These are phyloP conservation scores for Gonapodya sp. DNA, from an alignment of 192 early-diverging fungal genomes.

Conservation along the genomic window DNA sequence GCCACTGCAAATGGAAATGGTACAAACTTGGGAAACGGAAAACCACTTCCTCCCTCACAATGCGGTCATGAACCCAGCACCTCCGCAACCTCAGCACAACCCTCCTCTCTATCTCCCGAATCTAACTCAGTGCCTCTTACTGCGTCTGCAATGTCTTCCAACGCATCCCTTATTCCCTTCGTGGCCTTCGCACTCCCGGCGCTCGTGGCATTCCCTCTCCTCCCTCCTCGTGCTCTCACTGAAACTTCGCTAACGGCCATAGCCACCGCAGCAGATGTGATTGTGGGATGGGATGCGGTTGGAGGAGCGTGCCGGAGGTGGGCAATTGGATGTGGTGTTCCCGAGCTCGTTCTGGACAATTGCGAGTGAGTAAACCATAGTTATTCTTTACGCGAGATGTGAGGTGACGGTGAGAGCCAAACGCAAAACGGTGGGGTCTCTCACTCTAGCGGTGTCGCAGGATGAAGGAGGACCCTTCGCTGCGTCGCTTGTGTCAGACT, in stretches of 20 bases:
- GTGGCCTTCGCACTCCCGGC: not conserved
- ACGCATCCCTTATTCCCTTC: too few relatives aligned
- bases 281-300: not conserved
- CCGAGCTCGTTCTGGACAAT: not conserved
- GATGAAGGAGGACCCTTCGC: too few relatives aligned
- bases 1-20: too few relatives aligned
- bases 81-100: not conserved
- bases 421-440: too few relatives aligned
- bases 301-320: not conserved
- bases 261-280: not conserved
- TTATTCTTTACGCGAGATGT: too few relatives aligned
- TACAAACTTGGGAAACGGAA: too few relatives aligned
- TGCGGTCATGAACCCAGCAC: not conserved
- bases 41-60: too few relatives aligned
- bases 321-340: too few relatives aligned
- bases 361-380: not conserved
- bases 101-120: too few relatives aligned
- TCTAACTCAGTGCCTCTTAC: not conserved
- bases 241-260: not conserved
- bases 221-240: not conserved
- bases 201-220: not conserved
- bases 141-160: not conserved
- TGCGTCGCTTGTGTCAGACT: too few relatives aligned
- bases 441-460: too few relatives aligned
- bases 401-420: too few relatives aligned